A percentile compares a stretch with the other conserved stretches of the same genome.
phyloP scores from a whole-genome alignment of 139 green algal genomes.

The Picochlorum sp. region DNA sequence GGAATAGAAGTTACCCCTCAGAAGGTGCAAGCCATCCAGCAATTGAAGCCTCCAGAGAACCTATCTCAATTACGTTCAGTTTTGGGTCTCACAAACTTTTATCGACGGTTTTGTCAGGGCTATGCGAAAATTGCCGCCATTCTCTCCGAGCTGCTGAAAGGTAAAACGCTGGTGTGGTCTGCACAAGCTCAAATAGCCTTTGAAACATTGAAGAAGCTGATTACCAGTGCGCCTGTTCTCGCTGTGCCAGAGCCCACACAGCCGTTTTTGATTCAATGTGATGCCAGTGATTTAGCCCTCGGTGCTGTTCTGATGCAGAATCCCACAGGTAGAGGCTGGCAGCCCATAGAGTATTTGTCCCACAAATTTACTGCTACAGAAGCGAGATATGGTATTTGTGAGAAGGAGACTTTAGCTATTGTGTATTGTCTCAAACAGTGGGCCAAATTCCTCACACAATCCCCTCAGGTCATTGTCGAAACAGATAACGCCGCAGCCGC shows the following conservation, averaged over 20 bases:
- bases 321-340: neutral
- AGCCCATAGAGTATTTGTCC: constrained; percentile 28
- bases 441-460: constrained; percentile 27
- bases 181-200: constrained; percentile 16
- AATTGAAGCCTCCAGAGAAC: constrained; percentile 17
- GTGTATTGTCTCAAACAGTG: constrained; percentile 24
- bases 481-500: constrained; percentile 33
- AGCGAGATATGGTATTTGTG: constrained; percentile 30
- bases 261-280: neutral
- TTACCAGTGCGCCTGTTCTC: neutral
- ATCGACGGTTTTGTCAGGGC: constrained; percentile 28
- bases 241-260: neutral
- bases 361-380: constrained; percentile 27
- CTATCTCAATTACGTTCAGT: constrained; percentile 32
- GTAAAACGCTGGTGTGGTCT: constrained; percentile 16
- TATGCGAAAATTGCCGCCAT: constrained; percentile 33
- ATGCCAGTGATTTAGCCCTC: neutral
- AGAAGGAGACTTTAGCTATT: constrained; percentile 40
- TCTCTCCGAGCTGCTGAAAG: constrained; percentile 22
- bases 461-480: neutral
- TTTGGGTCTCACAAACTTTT: constrained; percentile 46
- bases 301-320: constrained; percentile 3
- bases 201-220: neutral
- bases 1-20: constrained; percentile 23
- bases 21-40: constrained; percentile 32